Conservation (phyloP, 106 monocot species). For the Alisma plantagoaquatica region DNA sequence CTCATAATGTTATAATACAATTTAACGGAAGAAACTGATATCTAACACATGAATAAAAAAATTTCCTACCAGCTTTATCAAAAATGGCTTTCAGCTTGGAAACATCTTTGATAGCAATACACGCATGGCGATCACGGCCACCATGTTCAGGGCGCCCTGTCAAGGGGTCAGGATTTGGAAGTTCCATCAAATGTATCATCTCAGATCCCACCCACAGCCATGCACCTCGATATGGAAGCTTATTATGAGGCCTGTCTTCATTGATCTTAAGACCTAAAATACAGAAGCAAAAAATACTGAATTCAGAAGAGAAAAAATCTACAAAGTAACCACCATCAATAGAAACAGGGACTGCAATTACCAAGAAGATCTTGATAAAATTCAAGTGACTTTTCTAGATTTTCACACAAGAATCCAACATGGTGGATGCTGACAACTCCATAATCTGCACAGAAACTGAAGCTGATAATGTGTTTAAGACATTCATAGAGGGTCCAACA, state of each 20-base stretch:
- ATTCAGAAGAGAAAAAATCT: too few species aligned
- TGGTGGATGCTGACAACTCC: constrained; percentile 91
- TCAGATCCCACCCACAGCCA: constrained; percentile 97
- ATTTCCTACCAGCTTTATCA: constrained; percentile 66
- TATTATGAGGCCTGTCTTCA: constrained; percentile 80
- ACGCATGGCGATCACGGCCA: constrained; percentile 88
- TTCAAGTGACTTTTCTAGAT: constrained; percentile 86
- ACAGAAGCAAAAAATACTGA: too few species aligned
- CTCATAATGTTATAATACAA: too few species aligned
- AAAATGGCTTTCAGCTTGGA: constrained; percentile 75
- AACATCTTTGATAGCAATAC: constrained; percentile 81
- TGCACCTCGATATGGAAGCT: constrained; percentile 96
- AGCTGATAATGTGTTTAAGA: too few species aligned
- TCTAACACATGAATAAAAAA: too few species aligned
- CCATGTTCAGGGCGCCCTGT: constrained; percentile 99
- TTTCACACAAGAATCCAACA: constrained; percentile 89
- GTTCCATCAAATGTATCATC: constrained; percentile 99
- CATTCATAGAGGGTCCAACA: too few species aligned
- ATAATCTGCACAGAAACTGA: constrained; percentile 37
- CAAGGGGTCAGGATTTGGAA: constrained; percentile 97
- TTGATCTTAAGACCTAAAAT: constrained; percentile 81
- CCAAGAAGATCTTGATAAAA: constrained; percentile 90
- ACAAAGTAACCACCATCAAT: too few species aligned
- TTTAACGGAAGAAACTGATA: too few species aligned
- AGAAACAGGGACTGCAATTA: constrained; percentile 14